These are phyloP conservation scores for Diaporthe nobilis DNA, from an alignment of 2,329 filamentous ascomycete species.

Conservation along the genomic window DNA sequence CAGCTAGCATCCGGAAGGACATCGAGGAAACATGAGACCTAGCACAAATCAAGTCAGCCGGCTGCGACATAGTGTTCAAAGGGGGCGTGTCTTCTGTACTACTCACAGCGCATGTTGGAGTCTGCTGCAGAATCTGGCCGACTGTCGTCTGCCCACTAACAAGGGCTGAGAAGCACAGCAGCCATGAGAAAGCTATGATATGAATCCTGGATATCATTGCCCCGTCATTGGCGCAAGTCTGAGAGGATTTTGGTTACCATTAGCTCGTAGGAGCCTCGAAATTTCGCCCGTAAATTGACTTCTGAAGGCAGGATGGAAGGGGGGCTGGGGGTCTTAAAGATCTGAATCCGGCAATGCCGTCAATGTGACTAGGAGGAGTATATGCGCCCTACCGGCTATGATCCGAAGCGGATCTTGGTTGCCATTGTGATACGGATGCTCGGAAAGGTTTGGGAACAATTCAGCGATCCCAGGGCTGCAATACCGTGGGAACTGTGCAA, in stretches of 20 bases:
- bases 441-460: slow-evolving; percentile 12
- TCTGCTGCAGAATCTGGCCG: slow-evolving; percentile 17
- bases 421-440: slow-evolving; percentile 26
- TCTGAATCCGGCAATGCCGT: neutral
- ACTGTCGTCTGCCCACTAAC: slow-evolving; percentile 31
- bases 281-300: neutral
- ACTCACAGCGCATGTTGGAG: slow-evolving; percentile 34
- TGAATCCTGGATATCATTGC: slow-evolving; percentile 25
- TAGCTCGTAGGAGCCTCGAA: neutral
- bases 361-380: slow-evolving; percentile 33
- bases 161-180: slow-evolving; percentile 30
- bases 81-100: neutral
- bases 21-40: slow-evolving; percentile 30
- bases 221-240: slow-evolving; percentile 4
- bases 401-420: slow-evolving; percentile 28
- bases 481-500: slow-evolving; percentile 14
- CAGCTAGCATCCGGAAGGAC: slow-evolving; percentile 5
- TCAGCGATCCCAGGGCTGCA: slow-evolving; percentile 6
- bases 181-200: slow-evolving; percentile 25
- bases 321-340: neutral
- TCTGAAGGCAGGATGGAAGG: neutral
- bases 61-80: neutral
- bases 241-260: neutral
- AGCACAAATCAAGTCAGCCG: neutral
- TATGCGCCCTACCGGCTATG: slow-evolving; percentile 10